Conservation (phyloP, 2,329 filamentous ascomycete genomes). For the Coniochaeta prunicola region DNA sequence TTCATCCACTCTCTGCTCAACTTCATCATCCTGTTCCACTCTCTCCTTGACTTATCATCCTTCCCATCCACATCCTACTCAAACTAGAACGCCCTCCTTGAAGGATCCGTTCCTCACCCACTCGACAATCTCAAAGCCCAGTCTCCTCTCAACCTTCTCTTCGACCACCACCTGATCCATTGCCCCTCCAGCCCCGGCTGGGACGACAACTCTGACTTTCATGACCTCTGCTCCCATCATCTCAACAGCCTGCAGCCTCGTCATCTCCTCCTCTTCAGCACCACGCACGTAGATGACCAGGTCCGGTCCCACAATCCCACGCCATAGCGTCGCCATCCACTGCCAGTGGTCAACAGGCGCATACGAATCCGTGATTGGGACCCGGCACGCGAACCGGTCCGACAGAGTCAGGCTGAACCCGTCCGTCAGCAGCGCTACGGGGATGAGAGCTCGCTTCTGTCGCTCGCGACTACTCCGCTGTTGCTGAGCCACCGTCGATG, state of each 20-base stretch:
- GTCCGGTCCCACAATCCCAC: conserved; percentile 76
- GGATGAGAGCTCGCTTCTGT: conserved; percentile 20
- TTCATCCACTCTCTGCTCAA: conserved; percentile 2
- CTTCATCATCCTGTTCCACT: not conserved
- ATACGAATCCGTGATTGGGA: conserved; percentile 72
- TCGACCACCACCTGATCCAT: conserved; percentile 40
- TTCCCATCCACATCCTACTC: not conserved
- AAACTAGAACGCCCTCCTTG: conserved; percentile 17
- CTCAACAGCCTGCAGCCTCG: conserved; percentile 40
- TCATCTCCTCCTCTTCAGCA: conserved; percentile 25
- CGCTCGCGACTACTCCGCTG: not conserved
- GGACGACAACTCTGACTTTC: conserved; percentile 41
- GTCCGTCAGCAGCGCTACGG: conserved; percentile 68
- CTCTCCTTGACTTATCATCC: conserved; percentile 6
- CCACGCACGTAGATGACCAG: conserved; percentile 60
- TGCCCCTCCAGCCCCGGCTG: conserved; percentile 52
- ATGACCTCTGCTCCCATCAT: conserved; percentile 47
- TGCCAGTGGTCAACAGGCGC: conserved; percentile 89
- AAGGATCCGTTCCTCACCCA: conserved; percentile 54
- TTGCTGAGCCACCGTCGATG: not conserved
- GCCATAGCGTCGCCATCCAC: conserved; percentile 93
- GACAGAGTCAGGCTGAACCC: conserved; percentile 75
- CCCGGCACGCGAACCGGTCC: conserved; percentile 64
- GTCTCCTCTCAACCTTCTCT: conserved; percentile 63
- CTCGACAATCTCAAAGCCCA: conserved; percentile 85